Conservation (phyloP, 2,329 filamentous ascomycete species). For the Fusarium drepaniforme region DNA sequence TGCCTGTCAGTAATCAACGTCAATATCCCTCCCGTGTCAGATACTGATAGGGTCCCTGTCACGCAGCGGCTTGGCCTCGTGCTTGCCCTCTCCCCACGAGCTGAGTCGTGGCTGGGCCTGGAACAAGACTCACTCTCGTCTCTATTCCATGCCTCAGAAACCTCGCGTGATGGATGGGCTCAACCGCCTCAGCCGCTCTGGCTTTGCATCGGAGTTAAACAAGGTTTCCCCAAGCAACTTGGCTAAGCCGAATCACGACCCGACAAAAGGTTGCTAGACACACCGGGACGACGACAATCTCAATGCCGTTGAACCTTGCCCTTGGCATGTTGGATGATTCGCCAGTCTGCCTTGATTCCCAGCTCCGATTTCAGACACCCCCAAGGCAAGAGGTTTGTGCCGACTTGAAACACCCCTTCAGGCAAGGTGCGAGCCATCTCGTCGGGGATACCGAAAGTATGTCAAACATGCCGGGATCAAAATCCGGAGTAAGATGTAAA, state of each 20-base stretch:
- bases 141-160: neutral
- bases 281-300: neutral
- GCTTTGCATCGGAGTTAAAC: neutral
- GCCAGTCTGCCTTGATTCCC: neutral
- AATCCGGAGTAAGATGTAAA: neutral
- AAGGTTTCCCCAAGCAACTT: neutral
- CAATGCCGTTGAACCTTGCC: constrained; percentile 1
- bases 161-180: neutral
- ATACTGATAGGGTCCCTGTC: neutral
- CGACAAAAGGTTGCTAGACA: neutral
- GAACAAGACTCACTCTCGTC: neutral
- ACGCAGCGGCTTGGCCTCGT: neutral
- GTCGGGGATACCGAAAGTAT: constrained; percentile 1
- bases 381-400: neutral
- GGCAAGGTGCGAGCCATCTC: neutral
- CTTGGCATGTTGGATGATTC: neutral
- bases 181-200: constrained; percentile 11
- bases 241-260: neutral
- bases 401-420: neutral
- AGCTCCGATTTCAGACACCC: neutral
- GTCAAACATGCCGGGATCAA: neutral
- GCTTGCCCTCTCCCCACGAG: neutral
- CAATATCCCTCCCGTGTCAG: neutral
- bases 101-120: neutral
- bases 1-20: neutral